Conservation (phyloP, 73 alveolate genomes). For the Diophrys sp. region DNA sequence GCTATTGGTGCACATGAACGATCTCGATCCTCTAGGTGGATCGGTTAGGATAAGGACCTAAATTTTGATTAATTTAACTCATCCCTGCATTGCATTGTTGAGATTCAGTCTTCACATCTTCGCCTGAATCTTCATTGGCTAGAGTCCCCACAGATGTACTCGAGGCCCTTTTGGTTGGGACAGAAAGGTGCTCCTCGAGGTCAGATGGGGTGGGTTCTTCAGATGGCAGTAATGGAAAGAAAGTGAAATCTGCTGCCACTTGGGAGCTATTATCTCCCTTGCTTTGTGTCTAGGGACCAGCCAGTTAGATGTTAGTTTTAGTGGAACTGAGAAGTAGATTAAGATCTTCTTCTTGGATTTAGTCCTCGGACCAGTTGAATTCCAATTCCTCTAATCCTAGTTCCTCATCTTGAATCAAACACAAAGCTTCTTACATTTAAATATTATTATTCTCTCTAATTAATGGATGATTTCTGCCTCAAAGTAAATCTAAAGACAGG, state of each 20-base stretch:
- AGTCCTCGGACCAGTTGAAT: not conserved
- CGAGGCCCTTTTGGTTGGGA: too few species aligned
- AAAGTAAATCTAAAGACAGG: constrained; percentile 23
- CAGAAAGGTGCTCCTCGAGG: not conserved
- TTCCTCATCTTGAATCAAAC: not conserved
- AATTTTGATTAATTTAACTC: too few species aligned
- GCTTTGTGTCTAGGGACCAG: not conserved
- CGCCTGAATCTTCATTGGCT: too few species aligned
- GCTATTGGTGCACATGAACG: too few species aligned
- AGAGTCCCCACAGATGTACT: too few species aligned
- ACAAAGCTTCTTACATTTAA: not conserved
- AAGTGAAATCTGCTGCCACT: not conserved
- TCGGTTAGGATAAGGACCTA: too few species aligned
- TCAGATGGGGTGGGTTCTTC: not conserved
- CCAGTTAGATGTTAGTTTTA: not conserved
- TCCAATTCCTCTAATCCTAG: not conserved
- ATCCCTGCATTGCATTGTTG: not conserved
- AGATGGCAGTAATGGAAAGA: not conserved
- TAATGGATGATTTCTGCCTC: constrained; percentile 22
- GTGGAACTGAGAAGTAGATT: not conserved
- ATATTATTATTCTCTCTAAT: too few species aligned
- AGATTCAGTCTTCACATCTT: not conserved
- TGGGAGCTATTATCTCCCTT: not conserved
- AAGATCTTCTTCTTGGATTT: not conserved
- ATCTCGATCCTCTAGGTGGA: too few species aligned